Base-by-base conservation (phyloP, 1,139 yeast species). In the Citeromyces hawaiiensis region DNA sequence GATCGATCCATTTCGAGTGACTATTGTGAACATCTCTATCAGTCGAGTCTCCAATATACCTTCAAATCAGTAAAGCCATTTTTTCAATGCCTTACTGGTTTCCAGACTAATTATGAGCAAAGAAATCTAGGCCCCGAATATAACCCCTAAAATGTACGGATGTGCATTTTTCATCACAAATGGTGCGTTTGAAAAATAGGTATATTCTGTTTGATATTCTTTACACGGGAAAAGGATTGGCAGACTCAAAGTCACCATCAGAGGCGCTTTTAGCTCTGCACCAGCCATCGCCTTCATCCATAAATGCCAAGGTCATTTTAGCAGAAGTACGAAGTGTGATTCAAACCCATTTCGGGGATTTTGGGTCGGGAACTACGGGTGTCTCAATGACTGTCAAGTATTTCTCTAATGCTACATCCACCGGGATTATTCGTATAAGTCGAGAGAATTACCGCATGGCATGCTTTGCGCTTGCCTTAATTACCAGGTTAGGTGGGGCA, bases 171-270 rank as follows among this genome's bases (percentile, higher is more conserved):
- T 23, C 11, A 6, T 23, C 9, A 5, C 8, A 9, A 16, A 87
- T 88, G 97, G 97, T 88, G 18, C 71, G 97, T 52, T 66, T 87
- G 37, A 88, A 88, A 56, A 80, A 87, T 27, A 64, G 97, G 47
- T 88, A 88, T 53, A 66, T 88, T 18, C 65, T 87, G 8, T 86
- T 88, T 54, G 95, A 87, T 47, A 60, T 88, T 1, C 57, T 83
- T 11, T 77, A 77, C 46, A 94, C 95, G 0, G 72, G 55, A 2
- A 39, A 44, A 1, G 46, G 34, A 23, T 30, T 37, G 4, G 37
- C 36, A 8, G 32, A 38, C 32, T 43, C 39, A 30, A 36, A 35
- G 9, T 40, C 47, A 2, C 38, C 43, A 17, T 34, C 46, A 2
- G 58, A 61, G 32, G 61, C 76, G 1, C 49, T 71, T 3, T 49